These are phyloP conservation scores for Dryas integrifolia DNA, from an alignment of 331 rosid genomes.

Conservation along the genomic window DNA sequence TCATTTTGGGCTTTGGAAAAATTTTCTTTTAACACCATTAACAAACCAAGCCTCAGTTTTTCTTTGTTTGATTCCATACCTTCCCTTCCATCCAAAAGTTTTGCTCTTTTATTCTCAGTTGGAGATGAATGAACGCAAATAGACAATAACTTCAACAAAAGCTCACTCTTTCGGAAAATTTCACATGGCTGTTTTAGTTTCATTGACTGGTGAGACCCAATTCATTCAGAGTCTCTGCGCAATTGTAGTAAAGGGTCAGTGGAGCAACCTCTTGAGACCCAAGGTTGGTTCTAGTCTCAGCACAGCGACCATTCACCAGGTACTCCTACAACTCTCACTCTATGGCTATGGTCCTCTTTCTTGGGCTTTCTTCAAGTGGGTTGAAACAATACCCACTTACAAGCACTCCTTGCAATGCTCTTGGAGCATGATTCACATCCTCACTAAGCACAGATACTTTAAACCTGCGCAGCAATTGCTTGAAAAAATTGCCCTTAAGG, in stretches of 20 bases:
- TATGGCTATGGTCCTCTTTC: conserved; percentile 42
- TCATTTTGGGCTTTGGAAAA: too few species aligned
- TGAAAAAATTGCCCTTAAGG: conserved; percentile 59
- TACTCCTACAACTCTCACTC: conserved; percentile 52
- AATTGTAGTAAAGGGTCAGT: conserved; percentile 60
- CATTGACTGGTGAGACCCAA: conserved; percentile 27
- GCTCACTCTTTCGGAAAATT: background rate
- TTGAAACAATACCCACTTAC: conserved; percentile 47
- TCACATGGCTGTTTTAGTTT: conserved; percentile 39
- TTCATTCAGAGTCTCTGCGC: conserved; percentile 48
- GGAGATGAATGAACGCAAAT: background rate
- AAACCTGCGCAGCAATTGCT: conserved; percentile 64
- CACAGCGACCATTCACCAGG: conserved; percentile 51
- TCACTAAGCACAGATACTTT: conserved; percentile 54
- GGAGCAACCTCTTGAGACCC: conserved; percentile 54
- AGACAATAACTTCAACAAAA: background rate
- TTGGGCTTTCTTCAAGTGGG: conserved; percentile 74
- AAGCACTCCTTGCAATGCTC: conserved; percentile 70
- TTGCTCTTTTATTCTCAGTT: background rate
- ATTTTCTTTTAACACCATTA: too few species aligned
- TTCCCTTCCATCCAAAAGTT: too few species aligned
- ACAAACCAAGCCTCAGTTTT: too few species aligned
- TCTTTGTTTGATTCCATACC: too few species aligned
- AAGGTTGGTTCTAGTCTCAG: conserved; percentile 41
- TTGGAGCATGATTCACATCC: conserved; percentile 71